A percentile compares a stretch with the other conserved stretches of the same genome.
Conservation (phyloP, 208 protist genomes). For the Crithidia bombi region DNA sequence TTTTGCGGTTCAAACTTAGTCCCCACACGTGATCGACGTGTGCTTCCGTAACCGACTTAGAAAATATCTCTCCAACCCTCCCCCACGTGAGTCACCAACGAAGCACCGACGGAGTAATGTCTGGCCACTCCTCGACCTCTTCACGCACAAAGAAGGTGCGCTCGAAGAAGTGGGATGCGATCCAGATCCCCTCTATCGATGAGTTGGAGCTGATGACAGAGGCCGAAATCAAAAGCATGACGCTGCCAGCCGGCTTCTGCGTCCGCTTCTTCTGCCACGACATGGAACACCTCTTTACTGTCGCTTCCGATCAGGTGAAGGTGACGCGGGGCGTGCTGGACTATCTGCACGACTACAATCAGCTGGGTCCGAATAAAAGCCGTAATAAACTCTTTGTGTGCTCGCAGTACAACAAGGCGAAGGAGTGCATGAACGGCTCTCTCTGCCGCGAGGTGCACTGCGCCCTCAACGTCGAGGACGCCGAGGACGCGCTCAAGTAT, state of each 20-base stretch:
- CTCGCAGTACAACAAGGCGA: constrained; percentile 49
- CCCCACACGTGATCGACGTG: too few relatives aligned
- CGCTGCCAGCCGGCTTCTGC: constrained; percentile 65
- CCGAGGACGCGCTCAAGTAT: constrained; percentile 56
- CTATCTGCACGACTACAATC: constrained; percentile 82
- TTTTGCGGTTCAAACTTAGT: too few relatives aligned
- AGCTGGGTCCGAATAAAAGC: constrained; percentile 79
- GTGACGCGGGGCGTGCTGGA: constrained; percentile 76
- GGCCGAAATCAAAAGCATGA: constrained; percentile 33
- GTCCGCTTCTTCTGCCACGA: constrained; percentile 76
- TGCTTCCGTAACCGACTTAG: not conserved
- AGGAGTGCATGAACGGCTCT: constrained; percentile 60
- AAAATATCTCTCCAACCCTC: not conserved
- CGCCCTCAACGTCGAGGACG: constrained; percentile 46
- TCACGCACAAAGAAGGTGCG: constrained; percentile 48
- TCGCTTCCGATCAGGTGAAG: constrained; percentile 52
- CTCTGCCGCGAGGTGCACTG: constrained; percentile 84
- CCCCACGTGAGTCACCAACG: not conserved
- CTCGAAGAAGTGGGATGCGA: constrained; percentile 65
- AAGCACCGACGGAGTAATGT: constrained; percentile 10
- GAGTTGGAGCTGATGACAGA: constrained; percentile 52
- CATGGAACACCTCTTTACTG: constrained; percentile 77
- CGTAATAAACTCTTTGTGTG: constrained; percentile 77
- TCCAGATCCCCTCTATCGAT: constrained; percentile 62
- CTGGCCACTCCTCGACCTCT: constrained; percentile 5